These are phyloP conservation scores for Paraphaeosphaeria sporulosa DNA, from an alignment of 2,329 filamentous ascomycete genomes.

Conservation along the genomic window DNA sequence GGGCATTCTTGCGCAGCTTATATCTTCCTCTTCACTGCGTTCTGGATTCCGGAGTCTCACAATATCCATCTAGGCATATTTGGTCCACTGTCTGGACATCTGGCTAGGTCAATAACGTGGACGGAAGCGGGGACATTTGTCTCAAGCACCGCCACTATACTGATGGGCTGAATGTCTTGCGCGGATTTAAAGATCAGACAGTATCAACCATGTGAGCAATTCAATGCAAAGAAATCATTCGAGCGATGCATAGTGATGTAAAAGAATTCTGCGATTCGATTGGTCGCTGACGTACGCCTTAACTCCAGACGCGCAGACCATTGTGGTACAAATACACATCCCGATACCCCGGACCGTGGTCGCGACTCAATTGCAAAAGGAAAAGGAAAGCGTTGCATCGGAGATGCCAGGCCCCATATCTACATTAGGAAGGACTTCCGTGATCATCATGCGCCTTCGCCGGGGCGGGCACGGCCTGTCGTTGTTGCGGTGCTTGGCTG, in stretches of 20 bases:
- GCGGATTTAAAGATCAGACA: constrained; percentile 6
- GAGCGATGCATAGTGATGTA: constrained; percentile 21
- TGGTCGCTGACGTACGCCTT: constrained; percentile 33
- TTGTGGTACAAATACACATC: constrained; percentile 38
- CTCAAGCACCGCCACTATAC: constrained; percentile 24
- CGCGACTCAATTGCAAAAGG: constrained; percentile 28
- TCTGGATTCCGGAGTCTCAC: constrained; percentile 45
- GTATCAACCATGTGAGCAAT: constrained; percentile 23
- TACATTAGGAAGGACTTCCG: constrained; percentile 24
- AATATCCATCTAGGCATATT: constrained; percentile 35
- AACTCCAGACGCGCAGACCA: constrained; percentile 37
- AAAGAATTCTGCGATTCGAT: constrained; percentile 32
- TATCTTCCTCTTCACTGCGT: constrained; percentile 32
- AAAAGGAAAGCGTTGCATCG: constrained; percentile 19
- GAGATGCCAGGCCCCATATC: constrained; percentile 9
- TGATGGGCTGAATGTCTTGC: constrained; percentile 3
- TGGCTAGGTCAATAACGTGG: constrained; percentile 20
- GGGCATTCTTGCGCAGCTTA: constrained; percentile 28
- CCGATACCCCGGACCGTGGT: constrained; percentile 26
- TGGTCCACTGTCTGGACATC: constrained; percentile 29
- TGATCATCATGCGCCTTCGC: constrained; percentile 43
- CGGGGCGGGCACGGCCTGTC: constrained; percentile 50
- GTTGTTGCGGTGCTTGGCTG: constrained; percentile 64
- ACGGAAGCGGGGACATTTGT: constrained; percentile 41
- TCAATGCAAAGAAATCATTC: constrained; percentile 12